Base-by-base conservation (phyloP, 352 stramenopile species). In the Globisporangium acanthophoron region DNA sequence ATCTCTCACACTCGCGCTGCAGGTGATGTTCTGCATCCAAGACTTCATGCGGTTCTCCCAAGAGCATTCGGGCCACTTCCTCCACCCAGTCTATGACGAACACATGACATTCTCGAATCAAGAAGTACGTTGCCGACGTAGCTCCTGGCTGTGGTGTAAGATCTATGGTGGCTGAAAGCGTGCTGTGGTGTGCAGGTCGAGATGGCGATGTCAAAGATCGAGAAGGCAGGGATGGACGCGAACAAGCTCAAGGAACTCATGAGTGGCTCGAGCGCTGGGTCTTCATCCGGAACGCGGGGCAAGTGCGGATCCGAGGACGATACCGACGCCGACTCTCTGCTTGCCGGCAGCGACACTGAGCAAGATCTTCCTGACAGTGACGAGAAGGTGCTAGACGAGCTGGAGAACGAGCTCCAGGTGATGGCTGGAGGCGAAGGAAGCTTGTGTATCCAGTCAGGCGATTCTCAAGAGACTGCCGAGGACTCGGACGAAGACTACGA, bases 11-110 rank as follows among this genome's bases (percentile, higher is more conserved):
- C 45, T 51, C 5, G 37, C 24, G 8, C 35, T 47, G 5, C 29
- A 78, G 67, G 76, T 92, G 27, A 60, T 92, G 4, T 94, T 90
- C 57, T 82, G 79, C 47, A 53, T 90, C 8, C 80, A 94, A 57
- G 78, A 90, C 59, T 89, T 89, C 29, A 88, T 82, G 67, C 70
- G 73, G 15, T 85, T 91, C 46, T 83, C 79, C 0, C 61, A 81
- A 5, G 73, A 83, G 20, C 64, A 73, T 33, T 80, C 66, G 7
- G 63, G 54, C 3, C 66, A 84, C 41, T 59, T 68, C 13, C 80
- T 86, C 54, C 76, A 85, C 31, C 67, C 72, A 3, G 63, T 85
- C 21, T 54, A 49, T 12, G 63, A 73, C 33, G 76, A 80, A 35
- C 58, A 76, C 37, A 58, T 78, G 39, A 68, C 57, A 39, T 89